Base-by-base conservation (phyloP, 805 yeast species). In the Danielia reshetovae region DNA sequence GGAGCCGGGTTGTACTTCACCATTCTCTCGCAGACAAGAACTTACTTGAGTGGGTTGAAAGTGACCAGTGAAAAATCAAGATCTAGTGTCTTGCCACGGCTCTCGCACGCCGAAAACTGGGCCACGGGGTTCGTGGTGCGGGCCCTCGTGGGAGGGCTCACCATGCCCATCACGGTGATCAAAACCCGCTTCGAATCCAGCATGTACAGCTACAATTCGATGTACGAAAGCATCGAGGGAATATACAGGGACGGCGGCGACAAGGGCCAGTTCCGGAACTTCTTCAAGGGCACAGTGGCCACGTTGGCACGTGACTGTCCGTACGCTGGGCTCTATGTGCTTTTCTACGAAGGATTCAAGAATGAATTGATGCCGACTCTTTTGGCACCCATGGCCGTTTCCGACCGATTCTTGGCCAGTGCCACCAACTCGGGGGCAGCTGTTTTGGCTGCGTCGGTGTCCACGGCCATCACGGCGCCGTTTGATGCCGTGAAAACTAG, bases 271-370 rank as follows among this genome's bases (percentile, higher is more conserved):
- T 24, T 79, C 0, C 52, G 58, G 14, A 94, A 95, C 11, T 88
- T 90, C 54, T 88, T 88, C 57, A 72, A 77, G 40, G 98, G 98
- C 0, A 84, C 83, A 49, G 78, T 84, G 1, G 95, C 94, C 2
- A 93, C 98, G 0, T 72, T 82, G 41, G 72, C 85, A 9, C 64
- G 98, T 43, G 98, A 93, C 60, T 94, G 96, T 16, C 98, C 98
- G 0, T 85, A 93, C 57, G 97, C 98, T 5, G 98, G 98, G 0
- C 54, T 93, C 4, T 90, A 93, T 51, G 87, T 93, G 18, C 60
- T 88, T 24, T 74, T 88, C 43, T 90, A 90, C 58, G 97, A 90
- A 53, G 71, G 79, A 38, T 69, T 79, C 48, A 67, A 67, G 35
- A 88, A 88, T 52, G 68, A 66, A 7, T 27, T 69, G 4, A 38